Evolutionary conservation across 352 stramenopile species (phyloP), one percentile per base, ranked within the genome.

Genomic region (Lagenidium giganteum): DNA sequence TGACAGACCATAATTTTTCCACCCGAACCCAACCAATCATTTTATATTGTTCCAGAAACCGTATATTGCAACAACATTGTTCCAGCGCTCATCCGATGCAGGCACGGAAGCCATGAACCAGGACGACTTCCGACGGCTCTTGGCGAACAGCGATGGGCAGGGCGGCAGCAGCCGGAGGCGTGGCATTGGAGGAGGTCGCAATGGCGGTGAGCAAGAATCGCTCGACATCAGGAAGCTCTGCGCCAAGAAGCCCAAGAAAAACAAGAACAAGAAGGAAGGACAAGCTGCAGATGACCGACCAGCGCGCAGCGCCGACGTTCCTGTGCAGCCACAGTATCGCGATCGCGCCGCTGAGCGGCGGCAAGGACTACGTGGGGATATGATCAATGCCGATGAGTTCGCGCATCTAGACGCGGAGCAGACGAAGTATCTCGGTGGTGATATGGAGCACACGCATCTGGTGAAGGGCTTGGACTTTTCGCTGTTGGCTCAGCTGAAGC

Each of bases 391-490:
- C 0, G 59, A 73, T n/a, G 58, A 81, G 28, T 77, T 57, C 31
- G 60, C 65, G 51, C 67, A 81, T 33, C 50, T 86, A 6, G 61
- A 87, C 35, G 52, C 54, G n/a, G 69, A 93, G 34, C 79, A 88
- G 51, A 94, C 51, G 50, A 93, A 93, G 58, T 89, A 87, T 34
- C 51, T 93, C 4, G 79, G 73, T 20, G 79, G 83, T 31, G 83
- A 95, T 43, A 61, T 89, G 52, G 67, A 83, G 42, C 81, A 92
- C 63, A 93, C 87, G 24, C 84, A 95, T 59, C 45, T 95, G 14
- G 86, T 96, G 4, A 96, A 95, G 45, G 90, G 56, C 17, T 51
- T 98, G 37, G 87, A 98, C 72, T 75, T 83, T 27, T 70, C 84
- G 9, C 57, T 98, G 21, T 62, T 95, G 20, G 58, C 86, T 29